These are phyloP conservation scores for Hepatocystis sp. DNA, from an alignment of 169 alveolate genomes.

Conservation along the genomic window DNA sequence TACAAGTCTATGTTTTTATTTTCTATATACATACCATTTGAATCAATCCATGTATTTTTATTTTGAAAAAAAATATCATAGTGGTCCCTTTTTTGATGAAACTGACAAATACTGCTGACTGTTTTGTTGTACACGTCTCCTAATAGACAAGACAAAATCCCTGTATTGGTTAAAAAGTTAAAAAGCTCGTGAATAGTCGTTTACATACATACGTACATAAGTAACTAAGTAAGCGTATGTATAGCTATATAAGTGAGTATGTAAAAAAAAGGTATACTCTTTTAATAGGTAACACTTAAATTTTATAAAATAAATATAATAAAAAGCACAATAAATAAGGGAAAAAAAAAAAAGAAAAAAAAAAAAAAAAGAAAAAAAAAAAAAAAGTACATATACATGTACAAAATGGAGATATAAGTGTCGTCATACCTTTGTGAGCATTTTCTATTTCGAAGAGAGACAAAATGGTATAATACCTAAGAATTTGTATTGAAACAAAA, in stretches of 20 bases:
- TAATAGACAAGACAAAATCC: slow-evolving; percentile 34
- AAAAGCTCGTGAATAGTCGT: neutral
- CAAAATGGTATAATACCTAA: slow-evolving; percentile 29
- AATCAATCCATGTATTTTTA: neutral
- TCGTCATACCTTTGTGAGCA: slow-evolving; percentile 17
- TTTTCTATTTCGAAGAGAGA: slow-evolving; percentile 43
- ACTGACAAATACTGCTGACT: slow-evolving; percentile 11
- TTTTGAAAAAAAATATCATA: slow-evolving; percentile 10
- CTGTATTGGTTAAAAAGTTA: neutral
- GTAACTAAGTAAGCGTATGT: too few relatives aligned
- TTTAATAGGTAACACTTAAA: too few relatives aligned
- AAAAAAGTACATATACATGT: neutral
- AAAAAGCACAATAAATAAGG: neutral
- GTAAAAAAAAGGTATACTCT: too few relatives aligned
- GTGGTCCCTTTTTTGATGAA: slow-evolving; percentile 1
- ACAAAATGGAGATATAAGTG: neutral
- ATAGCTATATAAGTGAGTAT: too few relatives aligned
- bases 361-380: neutral
- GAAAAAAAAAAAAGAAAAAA: neutral
- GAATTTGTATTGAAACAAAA: slow-evolving; percentile 26
- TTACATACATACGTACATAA: too few relatives aligned
- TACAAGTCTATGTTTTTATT: slow-evolving; percentile 38
- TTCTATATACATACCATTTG: neutral
- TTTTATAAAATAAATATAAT: slow-evolving; percentile 2
- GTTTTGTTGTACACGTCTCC: slow-evolving; percentile 53